Evolutionary conservation across 192 early-diverging fungal species (phyloP), one percentile per base, ranked within the genome.

Genomic region (Rhizophagus clarus): DNA sequence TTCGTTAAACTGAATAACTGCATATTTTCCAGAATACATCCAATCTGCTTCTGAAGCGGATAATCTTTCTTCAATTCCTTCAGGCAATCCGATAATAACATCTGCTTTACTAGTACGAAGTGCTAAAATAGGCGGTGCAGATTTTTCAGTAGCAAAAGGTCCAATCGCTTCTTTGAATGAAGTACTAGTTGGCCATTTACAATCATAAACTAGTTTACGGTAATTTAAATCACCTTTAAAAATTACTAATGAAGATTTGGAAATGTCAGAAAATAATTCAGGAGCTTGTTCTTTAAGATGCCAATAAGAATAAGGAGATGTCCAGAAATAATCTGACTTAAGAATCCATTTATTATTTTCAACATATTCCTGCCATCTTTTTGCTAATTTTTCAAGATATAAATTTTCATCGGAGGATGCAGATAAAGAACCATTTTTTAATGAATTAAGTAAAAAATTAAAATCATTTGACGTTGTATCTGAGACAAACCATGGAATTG

Each of bases 161-260:
- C 98, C 97, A 74, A 97, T 90, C 0, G 97, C 96, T 4, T 91
- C 90, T 24, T 70, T 79, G 83, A 99, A 97, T n/a, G 92, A 88
- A 5, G 96, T 97, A 0, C 93, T 92, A 1, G 89, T 87, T 0
- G 90, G 88, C 96, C 97, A 98, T 28, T 94, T 84, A 80, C 92
- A 93, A 79, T 98, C 97, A 84, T 96, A 96, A n/a, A 94, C 90
- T 37, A 97, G 87, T 83, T 99, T 99, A 64, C 97, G 89, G 83
- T 95, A 98, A 87, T 98, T 99, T 77, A 99, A 83, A 80, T 99
- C 98, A 47, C 98, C 98, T 84, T 99, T 99, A 83, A 96, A 98
- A 17, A 99, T 90, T 61, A 95, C 86, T 28, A 96, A 64, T 37
- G 91, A 86, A 1, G 95, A 84, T 56, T 85, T 82, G 17, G 72